A percentile compares a stretch with the other conserved stretches of the same genome.
Conservation (phyloP, 495 filamentous ascomycete species). For the Podospora didyma region DNA sequence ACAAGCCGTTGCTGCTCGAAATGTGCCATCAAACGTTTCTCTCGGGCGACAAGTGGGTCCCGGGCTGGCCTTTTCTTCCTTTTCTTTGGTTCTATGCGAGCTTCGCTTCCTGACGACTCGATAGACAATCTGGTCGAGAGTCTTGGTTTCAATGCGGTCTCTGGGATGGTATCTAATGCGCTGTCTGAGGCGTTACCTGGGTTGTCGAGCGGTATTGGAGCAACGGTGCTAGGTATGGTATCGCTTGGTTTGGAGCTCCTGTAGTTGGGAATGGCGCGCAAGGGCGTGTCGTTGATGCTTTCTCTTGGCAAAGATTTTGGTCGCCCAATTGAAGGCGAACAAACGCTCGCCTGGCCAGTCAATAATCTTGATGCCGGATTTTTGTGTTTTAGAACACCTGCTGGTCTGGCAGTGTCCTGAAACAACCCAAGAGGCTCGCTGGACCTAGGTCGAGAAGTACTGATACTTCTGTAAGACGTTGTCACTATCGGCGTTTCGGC, state of each 20-base stretch:
- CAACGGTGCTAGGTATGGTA: background rate
- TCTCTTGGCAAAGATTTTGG: no score
- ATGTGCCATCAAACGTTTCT: no score
- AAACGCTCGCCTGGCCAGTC: background rate
- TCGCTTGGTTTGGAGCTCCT: no score
- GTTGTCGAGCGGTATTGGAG: background rate
- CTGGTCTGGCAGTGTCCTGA: background rate
- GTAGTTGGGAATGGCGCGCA: no score
- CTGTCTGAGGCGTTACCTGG: background rate
- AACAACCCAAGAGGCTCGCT: background rate
- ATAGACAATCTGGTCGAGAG: background rate
- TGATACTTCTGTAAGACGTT: background rate
- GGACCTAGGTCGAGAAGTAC: background rate
- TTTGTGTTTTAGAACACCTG: background rate
- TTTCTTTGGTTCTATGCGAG: background rate
- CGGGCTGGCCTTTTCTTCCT: background rate
- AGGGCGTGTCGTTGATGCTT: no score
- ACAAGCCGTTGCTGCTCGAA: no score
- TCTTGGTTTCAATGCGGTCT: background rate
- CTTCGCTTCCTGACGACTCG: background rate
- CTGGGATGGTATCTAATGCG: background rate
- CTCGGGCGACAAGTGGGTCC: no score
- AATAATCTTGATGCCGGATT: background rate
- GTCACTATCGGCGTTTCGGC: background rate
- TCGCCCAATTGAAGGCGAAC: no score